Percentiles rank a stretch among this genome's conserved stretches.
These are phyloP conservation scores for Chamaecrista fasciculata DNA, from an alignment of 306 rosid species.

Conservation along the genomic window DNA sequence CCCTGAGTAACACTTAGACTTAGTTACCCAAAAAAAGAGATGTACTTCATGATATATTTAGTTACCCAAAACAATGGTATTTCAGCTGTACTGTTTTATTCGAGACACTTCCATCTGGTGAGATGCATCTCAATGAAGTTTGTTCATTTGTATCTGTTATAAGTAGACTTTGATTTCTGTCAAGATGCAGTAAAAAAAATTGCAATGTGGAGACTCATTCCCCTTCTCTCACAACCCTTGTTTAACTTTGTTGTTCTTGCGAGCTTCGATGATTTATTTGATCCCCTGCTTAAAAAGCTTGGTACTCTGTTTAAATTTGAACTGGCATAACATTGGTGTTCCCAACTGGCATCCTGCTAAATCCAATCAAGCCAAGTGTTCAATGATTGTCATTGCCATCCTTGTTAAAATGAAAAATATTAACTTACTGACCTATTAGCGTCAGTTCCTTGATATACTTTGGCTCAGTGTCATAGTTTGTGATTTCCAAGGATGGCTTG, in stretches of 20 bases:
- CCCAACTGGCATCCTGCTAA: background rate
- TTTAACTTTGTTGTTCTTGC: constrained; percentile 4
- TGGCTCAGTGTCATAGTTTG: background rate
- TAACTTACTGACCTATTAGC: background rate
- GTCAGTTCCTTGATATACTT: background rate
- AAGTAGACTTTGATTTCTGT: background rate
- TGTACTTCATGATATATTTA: no score
- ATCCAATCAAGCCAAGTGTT: background rate
- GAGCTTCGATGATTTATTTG: background rate
- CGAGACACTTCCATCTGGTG: background rate
- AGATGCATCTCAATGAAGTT: background rate
- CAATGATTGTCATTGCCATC: background rate
- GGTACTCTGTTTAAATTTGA: background rate
- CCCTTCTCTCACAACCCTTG: no score
- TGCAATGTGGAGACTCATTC: background rate
- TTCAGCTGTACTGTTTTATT: background rate
- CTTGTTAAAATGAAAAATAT: background rate
- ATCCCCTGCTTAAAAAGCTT: background rate
- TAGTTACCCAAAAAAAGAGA: no score
- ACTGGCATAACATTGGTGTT: background rate
- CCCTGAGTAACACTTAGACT: no score
- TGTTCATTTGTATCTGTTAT: background rate
- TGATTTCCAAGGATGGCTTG: background rate
- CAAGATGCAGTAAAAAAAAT: background rate
- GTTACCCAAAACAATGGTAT: background rate